Base-by-base conservation (phyloP, 1,284 basidiomycete genomes). In the Melanopsichium pennsylvanicum region DNA sequence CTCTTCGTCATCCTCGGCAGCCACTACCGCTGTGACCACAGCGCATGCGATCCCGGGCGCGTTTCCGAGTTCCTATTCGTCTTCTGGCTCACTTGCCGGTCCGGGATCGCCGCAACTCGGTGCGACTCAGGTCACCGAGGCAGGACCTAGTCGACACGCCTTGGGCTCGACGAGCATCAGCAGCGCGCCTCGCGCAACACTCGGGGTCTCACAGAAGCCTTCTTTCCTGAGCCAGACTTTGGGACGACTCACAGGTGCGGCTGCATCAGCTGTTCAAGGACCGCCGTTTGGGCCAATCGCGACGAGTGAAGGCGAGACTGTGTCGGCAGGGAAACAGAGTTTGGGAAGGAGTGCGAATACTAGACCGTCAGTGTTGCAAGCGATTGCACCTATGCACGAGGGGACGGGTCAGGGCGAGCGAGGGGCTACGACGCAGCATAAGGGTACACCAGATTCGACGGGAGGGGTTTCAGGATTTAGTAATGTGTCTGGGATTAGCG, bases 181-280 rank as follows among this genome's bases (percentile, higher is more conserved):
- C 42, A 35, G 18, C 35, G 5, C 40, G 11, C 27, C 51, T 19
- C 44, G 46, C 12, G 43, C 52, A 29, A 33, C 31, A 7, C 43
- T 47, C 2, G 27, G n/a, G n/a, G n/a, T n/a, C n/a, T n/a, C n/a
- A 5, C 46, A 45, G 34, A 59, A 48, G 49, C 46, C 59, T 6
- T 58, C 55, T 21, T 69, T 69, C 42, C 44, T 69, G n/a, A 69
- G 59, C 41, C 66, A 69, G 66, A 69, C 66, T 15, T 26, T 69
- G 19, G 66, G 66, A n/a, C 36, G 66, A 16, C 56, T 69, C 33
- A 56, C 60, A 7, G 60, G 66, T 19, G 58, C 54, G 2, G 54
- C 64, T 8, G 49, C 41, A 21, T 42, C 50, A 11, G 38, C 49
- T 18, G 40, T 49, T 1, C 43, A 47, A 21, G 50, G 29, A 13